A percentile compares a stretch with the other conserved stretches of the same genome.
Evolutionary conservation across 805 yeast species (phyloP).

Genomic region (Jamesozyma jinghongensis): DNA sequence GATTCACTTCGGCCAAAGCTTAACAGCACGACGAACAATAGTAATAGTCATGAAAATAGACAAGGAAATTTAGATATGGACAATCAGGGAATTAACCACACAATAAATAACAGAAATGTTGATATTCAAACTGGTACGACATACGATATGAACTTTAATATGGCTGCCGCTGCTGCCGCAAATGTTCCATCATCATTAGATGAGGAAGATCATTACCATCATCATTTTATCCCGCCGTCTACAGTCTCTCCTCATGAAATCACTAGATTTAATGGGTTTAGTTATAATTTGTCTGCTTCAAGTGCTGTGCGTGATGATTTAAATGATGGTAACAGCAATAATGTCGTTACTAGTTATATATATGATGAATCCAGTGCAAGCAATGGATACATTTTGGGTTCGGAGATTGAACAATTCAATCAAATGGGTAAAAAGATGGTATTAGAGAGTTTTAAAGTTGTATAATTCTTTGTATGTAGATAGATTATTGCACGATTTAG

Average conservation of each 20-base stretch:
- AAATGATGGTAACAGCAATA: not conserved
- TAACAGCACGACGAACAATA: not conserved
- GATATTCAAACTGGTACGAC: not conserved
- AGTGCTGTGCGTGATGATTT: not conserved
- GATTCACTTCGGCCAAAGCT: constrained; percentile 3
- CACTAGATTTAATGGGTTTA: not conserved
- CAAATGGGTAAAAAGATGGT: constrained; percentile 14
- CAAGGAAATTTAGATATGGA: too few relatives aligned
- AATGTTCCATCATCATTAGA: not conserved
- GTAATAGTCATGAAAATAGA: not conserved
- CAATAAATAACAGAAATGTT: not conserved
- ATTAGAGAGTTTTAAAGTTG: constrained; percentile 11
- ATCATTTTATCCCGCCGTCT: constrained; percentile 1
- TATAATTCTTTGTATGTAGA: too few relatives aligned
- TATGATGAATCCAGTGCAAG: not conserved
- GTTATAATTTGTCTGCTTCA: not conserved
- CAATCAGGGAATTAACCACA: not conserved
- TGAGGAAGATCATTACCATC: not conserved
- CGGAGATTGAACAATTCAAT: constrained; percentile 20
- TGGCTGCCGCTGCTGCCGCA: not conserved
- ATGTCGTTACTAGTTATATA: not conserved
- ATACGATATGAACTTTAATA: not conserved
- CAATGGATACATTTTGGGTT: constrained; percentile 12
- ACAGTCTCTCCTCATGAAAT: not conserved
- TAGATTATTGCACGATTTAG: too few relatives aligned